A percentile compares a stretch with the other conserved stretches of the same genome.
These are phyloP conservation scores for Claviceps sp. DNA, from an alignment of 2,329 filamentous ascomycete genomes.

Conservation along the genomic window DNA sequence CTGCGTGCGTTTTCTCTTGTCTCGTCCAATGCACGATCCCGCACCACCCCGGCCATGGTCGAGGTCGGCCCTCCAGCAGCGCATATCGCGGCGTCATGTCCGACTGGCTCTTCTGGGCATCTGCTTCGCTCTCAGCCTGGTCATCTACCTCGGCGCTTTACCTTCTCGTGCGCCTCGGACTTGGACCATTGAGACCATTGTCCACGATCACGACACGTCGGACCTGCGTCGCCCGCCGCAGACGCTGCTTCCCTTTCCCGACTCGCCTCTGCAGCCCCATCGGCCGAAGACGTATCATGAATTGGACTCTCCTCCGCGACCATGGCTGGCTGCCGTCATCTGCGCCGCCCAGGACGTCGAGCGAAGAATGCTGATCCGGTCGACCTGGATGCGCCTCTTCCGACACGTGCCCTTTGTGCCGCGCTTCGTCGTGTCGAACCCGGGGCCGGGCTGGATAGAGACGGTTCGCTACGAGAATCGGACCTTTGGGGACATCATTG, in stretches of 20 bases:
- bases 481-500: conserved; percentile 21
- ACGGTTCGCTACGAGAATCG: conserved; percentile 16
- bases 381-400: conserved; percentile 20
- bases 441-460: conserved; percentile 14
- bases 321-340: conserved; percentile 19
- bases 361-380: conserved; percentile 17
- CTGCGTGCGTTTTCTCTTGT: too few species aligned
- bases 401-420: conserved; percentile 15
- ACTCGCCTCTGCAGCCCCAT: conserved; percentile 11
- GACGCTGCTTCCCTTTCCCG: conserved; percentile 12
- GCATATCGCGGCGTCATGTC: conserved; percentile 2
- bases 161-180: not conserved
- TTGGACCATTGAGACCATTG: conserved; percentile 3
- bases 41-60: not conserved
- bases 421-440: conserved; percentile 20
- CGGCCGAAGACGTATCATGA: not conserved
- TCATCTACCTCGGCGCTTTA: not conserved
- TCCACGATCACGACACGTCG: conserved; percentile 4
- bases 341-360: conserved; percentile 15
- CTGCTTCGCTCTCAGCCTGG: not conserved
- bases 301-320: not conserved
- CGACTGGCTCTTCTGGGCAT: not conserved
- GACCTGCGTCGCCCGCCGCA: conserved; percentile 5
- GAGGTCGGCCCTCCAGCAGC: not conserved
- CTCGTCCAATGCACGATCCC: too few species aligned